Evolutionary conservation across 2,329 filamentous ascomycete genomes (phyloP), one percentile per base, ranked within the genome.

Genomic region (Coniella lustricola): DNA sequence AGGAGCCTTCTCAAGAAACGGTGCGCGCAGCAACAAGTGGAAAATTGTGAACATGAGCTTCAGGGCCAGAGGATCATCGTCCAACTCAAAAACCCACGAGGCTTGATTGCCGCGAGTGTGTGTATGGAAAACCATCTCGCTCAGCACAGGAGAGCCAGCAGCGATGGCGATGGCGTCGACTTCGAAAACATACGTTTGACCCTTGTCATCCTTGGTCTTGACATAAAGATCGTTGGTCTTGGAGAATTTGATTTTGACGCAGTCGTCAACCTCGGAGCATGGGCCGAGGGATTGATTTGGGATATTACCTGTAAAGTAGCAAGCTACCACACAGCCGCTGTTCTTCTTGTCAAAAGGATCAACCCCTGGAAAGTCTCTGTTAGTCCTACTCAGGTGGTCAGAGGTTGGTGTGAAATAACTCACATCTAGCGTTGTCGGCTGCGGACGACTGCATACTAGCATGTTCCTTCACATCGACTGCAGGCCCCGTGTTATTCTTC

Each of bases 41-140:
- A 54, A 34, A 9, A 54, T 22, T 18, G 41, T 43, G 13, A 54
- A 52, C 35, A 54, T 44, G 20, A 49, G 33, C 17, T 49, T 51
- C 18, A 54, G 45, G 16, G 42, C 52, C 12, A 49, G 29, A 31
- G 46, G 45, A 7, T 49, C 49, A 36, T 54, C 52, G 8, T 46
- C 14, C 14, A 54, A 38, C 25, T 52, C 46, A 35, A 43, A 49
- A 10, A 52, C 31, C 52, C 52, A 54, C 31, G 32, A 42, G 16
- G 42, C 38, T 16, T 39, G 38, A 32, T 52, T 51, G n/a, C 49
- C 49, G n/a, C 52, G 52, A 3, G 20, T 45, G 42, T 51, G 35
- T 7, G 42, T 52, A 13, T 44, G 34, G 16, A 46, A 54, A 2
- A 54, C 42, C 52, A 54, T 54, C 3, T 48, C 34, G n/a, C 45